Evolutionary conservation across 2,329 filamentous ascomycete species (phyloP), one percentile per base, ranked within the genome.

Genomic region (Exophiala calicioides): DNA sequence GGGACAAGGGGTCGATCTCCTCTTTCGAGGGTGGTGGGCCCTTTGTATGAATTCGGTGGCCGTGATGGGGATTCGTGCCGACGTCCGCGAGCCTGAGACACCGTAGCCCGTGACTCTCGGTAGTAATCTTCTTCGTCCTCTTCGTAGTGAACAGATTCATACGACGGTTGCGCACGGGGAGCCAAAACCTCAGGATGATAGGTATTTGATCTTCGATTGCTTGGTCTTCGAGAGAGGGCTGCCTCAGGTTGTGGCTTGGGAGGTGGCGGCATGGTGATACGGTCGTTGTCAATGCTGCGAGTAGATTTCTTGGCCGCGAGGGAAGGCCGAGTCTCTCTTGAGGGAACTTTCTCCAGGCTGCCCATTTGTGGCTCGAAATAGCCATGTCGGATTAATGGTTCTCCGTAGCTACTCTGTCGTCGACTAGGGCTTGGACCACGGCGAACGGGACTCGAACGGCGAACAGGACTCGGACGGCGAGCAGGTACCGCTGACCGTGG

Each of bases 231-330:
- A 7, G 38, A 20, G 6, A 47, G 29, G 8, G 42, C 39, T 2
- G 44, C 30, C 10, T 52, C 49, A n/a, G 42, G 16, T 12, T 42
- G 34, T 3, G 50, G 49, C 30, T 51, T 55, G 24, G 50, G 34
- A 30, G 56, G 56, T 5, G 56, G 56, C 12, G 50, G 52, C 56
- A 58, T 58, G 8, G 42, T 42, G 4, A 39, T 35, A 9, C 50
- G 45, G 31, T 58, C 56, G 24, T 45, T 29, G 19, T 57, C 52
- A n/a, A 47, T 46, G 27, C 33, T 52, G 18, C 42, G 48, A 16
- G 4, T 33, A 16, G 54, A 53, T 15, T 43, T 50, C 23, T 52
- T 41, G 9, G 56, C 50, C 24, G 47, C 8, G 16, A 31, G 32
- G 10, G 37, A 20, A 18, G 56, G 47, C 19, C 46, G 41, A 35